Percentiles rank a stretch among this genome's conserved stretches.
phyloP scores from a whole-genome alignment of 345 rosid genomes.

The Populus deltoides region DNA sequence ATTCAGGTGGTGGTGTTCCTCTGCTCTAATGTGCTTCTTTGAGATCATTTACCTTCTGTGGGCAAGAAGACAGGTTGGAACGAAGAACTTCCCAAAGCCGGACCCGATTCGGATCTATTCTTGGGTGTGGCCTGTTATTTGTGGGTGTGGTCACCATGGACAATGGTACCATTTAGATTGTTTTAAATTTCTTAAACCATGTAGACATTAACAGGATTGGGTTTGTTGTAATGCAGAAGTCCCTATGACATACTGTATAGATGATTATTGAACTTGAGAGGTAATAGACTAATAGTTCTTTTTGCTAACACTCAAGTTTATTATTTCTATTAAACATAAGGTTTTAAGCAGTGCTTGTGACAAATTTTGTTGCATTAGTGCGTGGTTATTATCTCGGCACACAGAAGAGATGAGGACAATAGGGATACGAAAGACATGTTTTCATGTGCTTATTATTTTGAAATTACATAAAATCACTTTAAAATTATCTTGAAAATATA shows the following conservation, averaged over 20 bases:
- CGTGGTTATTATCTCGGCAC: no score
- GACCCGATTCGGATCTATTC: background rate
- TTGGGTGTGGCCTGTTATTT: background rate
- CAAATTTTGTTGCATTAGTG: background rate
- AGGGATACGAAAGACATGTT: no score
- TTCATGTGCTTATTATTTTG: no score
- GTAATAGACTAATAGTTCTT: background rate
- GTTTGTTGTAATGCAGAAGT: constrained; percentile 3
- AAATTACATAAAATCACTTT: no score
- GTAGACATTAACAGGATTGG: background rate
- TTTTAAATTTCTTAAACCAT: background rate
- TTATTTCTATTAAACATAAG: background rate
- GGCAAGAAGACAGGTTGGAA: background rate
- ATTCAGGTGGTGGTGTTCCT: constrained; percentile 78
- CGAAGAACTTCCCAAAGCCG: background rate
- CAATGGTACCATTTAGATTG: background rate
- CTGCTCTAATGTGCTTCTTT: constrained; percentile 26
- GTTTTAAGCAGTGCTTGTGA: background rate
- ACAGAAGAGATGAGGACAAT: no score
- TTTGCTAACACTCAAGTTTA: background rate
- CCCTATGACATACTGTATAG: background rate
- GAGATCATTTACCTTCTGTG: background rate
- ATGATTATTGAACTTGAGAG: background rate
- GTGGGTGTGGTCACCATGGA: background rate
- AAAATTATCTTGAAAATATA: no score